Evolutionary conservation across 805 yeast species (phyloP).

Genomic region (Scheffersomyces stipitis): DNA sequence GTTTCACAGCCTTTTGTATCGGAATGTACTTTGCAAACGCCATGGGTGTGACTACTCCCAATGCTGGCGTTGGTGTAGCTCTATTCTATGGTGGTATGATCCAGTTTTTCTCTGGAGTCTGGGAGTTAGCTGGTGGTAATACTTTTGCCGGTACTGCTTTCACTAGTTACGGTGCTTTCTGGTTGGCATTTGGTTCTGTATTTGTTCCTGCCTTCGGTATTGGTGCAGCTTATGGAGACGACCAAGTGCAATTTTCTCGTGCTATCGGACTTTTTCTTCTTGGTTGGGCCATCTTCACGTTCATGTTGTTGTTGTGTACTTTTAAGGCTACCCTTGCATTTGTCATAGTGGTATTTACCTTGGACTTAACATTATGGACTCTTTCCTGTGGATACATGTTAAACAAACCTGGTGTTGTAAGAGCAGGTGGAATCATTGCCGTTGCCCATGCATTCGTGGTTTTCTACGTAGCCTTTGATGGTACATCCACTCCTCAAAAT

Average conservation of each 20-base stretch:
- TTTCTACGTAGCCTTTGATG: slow-evolving; percentile 28
- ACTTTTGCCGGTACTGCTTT: slow-evolving; percentile 58
- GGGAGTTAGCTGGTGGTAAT: slow-evolving; percentile 51
- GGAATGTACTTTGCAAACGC: slow-evolving; percentile 49
- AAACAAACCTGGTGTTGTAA: slow-evolving; percentile 10
- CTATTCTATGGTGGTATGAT: slow-evolving; percentile 52
- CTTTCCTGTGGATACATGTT: slow-evolving; percentile 53
- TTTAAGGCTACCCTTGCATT: slow-evolving; percentile 49
- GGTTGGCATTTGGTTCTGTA: slow-evolving; percentile 50
- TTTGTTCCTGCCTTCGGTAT: slow-evolving; percentile 58
- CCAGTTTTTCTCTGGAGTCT: slow-evolving; percentile 50
- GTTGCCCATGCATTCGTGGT: slow-evolving; percentile 22
- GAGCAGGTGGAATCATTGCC: slow-evolving; percentile 27
- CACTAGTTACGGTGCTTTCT: slow-evolving; percentile 55
- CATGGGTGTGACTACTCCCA: slow-evolving; percentile 42
- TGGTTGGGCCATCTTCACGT: slow-evolving; percentile 67
- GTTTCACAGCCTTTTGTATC: slow-evolving; percentile 46
- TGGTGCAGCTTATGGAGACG: slow-evolving; percentile 43
- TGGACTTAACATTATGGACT: slow-evolving; percentile 54
- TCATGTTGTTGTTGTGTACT: slow-evolving; percentile 55
- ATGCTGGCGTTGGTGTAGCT: slow-evolving; percentile 45
- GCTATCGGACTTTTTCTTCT: slow-evolving; percentile 58
- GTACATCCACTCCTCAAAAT: slow-evolving; percentile 24
- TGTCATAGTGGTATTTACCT: slow-evolving; percentile 49
- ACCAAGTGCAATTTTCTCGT: slow-evolving; percentile 42